Evolutionary conservation across 2,329 filamentous ascomycete species (phyloP), one percentile per base, ranked within the genome.

Genomic region (Arthrinium puccinioides): DNA sequence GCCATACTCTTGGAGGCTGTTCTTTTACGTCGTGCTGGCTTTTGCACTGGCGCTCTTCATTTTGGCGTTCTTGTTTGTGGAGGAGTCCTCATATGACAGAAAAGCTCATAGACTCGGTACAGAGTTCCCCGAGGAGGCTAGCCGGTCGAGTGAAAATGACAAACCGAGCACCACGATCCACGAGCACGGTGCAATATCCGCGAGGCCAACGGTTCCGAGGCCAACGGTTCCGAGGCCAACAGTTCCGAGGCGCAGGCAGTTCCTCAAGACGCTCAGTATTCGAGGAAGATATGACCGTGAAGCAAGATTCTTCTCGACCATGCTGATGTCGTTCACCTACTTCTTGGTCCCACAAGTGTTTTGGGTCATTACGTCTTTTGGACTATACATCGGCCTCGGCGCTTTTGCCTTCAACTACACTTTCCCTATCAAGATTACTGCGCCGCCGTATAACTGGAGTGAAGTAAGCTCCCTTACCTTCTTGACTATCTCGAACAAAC

Each of bases 1-100:
- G 1, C 70, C 71, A 9, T 69, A 74, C 47, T 75, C 72, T 6
- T 79, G 74, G 74, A 62, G 70, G 13, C 64, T 79, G 0, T 79
- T 73, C 59, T 79, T 79, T 60, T 78, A 77, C 50, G 74, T 79
- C 37, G 67, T 71, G 43, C 64, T 74, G 32, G 75, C 72, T 3
- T 78, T 79, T 36, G 64, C 68, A 2, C 56, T 55, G 60, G 32
- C 56, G 61, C 41, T 55, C 9, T 51, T 56, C 24, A 56, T 75
- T 29, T 45, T 69, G 7, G 63, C 70, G 1, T 73, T 74, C 51
- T 50, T 74, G 27, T 66, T 73, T 43, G 70, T 71, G 9, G 70
- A 74, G 45, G 71, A 75, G 48, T 66, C 69, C 2, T 59, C 60
- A 3, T 74, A 74, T 48, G 49, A 63, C 16, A 48, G 28, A 25